Percentiles rank a stretch among this genome's conserved stretches.
phyloP scores from a whole-genome alignment of 2,329 filamentous ascomycete species.

The Aspergillus ochraceus region DNA sequence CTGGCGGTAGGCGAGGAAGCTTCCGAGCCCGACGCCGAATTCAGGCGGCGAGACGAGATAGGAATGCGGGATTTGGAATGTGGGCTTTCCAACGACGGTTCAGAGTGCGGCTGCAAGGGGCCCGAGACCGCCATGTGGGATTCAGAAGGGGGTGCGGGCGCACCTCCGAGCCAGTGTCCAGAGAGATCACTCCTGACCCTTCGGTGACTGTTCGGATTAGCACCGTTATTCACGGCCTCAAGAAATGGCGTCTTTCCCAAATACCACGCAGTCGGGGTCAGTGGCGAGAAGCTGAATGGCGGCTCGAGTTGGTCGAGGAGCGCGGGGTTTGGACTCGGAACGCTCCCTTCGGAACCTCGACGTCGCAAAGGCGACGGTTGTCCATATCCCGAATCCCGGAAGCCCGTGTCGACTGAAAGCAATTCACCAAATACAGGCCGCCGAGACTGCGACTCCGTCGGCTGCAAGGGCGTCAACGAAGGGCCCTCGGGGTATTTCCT shows the following conservation, averaged over 20 bases:
- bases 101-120: slow-evolving; percentile 31
- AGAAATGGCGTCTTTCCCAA: slow-evolving; percentile 47
- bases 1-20: slow-evolving; percentile 39
- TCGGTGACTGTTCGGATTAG: slow-evolving; percentile 33
- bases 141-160: slow-evolving; percentile 30
- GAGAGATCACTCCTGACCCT: slow-evolving; percentile 60
- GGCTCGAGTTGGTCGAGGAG: slow-evolving; percentile 39
- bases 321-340: slow-evolving; percentile 53
- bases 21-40: slow-evolving; percentile 43
- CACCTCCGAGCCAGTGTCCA: slow-evolving; percentile 29
- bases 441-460: slow-evolving; percentile 39
- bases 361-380: slow-evolving; percentile 57
- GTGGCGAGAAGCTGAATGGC: slow-evolving; percentile 54
- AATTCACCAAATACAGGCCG: slow-evolving; percentile 75
- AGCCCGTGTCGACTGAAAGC: slow-evolving; percentile 58
- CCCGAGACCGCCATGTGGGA: slow-evolving; percentile 36
- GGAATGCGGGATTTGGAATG: slow-evolving; percentile 49
- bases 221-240: slow-evolving; percentile 38
- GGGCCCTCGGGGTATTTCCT: slow-evolving; percentile 1
- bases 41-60: slow-evolving; percentile 41
- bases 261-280: slow-evolving; percentile 69
- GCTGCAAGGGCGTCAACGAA: slow-evolving; percentile 4
- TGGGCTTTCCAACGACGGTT: slow-evolving; percentile 27
- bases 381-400: slow-evolving; percentile 55
- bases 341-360: slow-evolving; percentile 70